These are phyloP conservation scores for Takashimella koratensis DNA, from an alignment of 1,284 basidiomycete genomes.

Conservation along the genomic window DNA sequence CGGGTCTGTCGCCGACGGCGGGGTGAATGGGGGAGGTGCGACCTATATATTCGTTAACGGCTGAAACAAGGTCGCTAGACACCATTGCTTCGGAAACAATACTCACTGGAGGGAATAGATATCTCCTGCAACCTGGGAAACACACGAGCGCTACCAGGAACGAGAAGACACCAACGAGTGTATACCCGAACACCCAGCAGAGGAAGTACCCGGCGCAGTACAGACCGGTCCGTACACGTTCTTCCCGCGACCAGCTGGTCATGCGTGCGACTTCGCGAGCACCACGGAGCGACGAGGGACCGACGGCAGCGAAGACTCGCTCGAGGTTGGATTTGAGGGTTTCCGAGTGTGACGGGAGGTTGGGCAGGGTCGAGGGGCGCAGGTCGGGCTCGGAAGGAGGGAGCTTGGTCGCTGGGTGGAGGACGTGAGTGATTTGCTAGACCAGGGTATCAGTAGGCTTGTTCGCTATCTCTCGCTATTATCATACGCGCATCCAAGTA, in stretches of 20 bases:
- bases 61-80: neutral
- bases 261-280: constrained; percentile 54
- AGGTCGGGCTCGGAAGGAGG: constrained; percentile 45
- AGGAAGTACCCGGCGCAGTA: constrained; percentile 53
- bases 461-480: too few species aligned
- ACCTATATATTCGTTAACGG: constrained; percentile 16
- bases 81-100: neutral
- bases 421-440: constrained; percentile 50
- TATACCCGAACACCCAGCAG: constrained; percentile 51
- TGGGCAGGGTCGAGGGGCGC: constrained; percentile 7
- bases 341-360: constrained; percentile 45
- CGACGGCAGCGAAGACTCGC: constrained; percentile 54
- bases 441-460: too few species aligned
- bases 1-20: constrained; percentile 49
- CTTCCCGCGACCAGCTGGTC: constrained; percentile 54
- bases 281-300: constrained; percentile 52
- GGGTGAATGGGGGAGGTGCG: constrained; percentile 43
- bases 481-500: too few species aligned
- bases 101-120: constrained; percentile 55
- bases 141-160: constrained; percentile 52
- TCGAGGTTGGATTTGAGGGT: constrained; percentile 54
- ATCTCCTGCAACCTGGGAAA: constrained; percentile 50
- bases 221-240: constrained; percentile 50
- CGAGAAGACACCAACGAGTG: constrained; percentile 47
- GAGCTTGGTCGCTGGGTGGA: constrained; percentile 37